These are phyloP conservation scores for Schoenoplectus tabernaemontani DNA, from an alignment of 202 grass and related monocot species.

Conservation along the genomic window DNA sequence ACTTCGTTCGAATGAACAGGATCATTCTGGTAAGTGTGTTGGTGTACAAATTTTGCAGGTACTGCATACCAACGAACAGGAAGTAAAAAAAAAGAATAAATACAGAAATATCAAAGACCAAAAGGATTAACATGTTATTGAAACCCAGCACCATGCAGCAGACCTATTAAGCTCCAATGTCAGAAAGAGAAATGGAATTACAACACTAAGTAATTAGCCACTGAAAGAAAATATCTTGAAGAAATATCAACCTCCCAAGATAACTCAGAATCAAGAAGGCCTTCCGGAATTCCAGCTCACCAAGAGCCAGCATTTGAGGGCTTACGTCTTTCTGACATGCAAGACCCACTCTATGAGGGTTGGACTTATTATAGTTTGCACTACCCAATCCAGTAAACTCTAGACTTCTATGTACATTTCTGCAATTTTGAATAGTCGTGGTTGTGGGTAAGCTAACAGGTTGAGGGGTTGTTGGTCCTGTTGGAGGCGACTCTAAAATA, in stretches of 20 bases:
- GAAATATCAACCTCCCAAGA: slow-evolving; percentile 34
- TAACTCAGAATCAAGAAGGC: slow-evolving; percentile 59
- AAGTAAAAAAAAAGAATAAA: not conserved
- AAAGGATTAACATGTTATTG: not conserved
- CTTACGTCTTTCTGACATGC: slow-evolving; percentile 17
- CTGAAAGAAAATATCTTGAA: not conserved
- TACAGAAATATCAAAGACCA: not conserved
- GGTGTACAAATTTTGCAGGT: not conserved
- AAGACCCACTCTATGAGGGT: not conserved
- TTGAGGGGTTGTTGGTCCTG: not conserved
- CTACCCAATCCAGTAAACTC: not conserved
- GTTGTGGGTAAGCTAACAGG: not conserved
- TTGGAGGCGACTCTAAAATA: not conserved
- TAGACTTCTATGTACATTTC: not conserved
- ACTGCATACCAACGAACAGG: not conserved
- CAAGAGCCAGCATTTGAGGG: slow-evolving; percentile 41
- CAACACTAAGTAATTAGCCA: not conserved
- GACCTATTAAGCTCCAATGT: not conserved
- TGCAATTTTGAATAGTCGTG: not conserved
- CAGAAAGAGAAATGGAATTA: not conserved
- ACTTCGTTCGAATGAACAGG: not conserved
- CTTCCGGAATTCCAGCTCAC: slow-evolving; percentile 42
- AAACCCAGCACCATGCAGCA: not conserved
- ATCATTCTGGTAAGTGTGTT: not conserved
- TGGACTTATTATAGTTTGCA: not conserved